phyloP scores from a whole-genome alignment of 176 grass and related monocot genomes.

The Ananas comosus region DNA sequence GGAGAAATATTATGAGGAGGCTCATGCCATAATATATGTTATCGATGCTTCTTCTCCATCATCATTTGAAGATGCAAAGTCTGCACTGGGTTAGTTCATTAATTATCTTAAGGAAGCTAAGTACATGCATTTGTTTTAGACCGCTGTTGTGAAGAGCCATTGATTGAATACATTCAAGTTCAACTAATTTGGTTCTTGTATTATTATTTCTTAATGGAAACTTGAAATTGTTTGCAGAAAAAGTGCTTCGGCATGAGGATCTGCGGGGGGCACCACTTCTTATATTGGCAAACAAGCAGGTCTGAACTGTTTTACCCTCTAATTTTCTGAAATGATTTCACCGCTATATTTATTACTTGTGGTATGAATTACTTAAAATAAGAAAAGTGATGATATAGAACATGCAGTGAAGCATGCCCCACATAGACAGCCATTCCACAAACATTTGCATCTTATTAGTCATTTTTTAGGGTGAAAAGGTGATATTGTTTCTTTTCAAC shows the following conservation, averaged over 20 bases:
- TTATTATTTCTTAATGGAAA: too few relatives aligned
- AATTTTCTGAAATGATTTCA: constrained; percentile 1
- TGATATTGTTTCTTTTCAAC: constrained; percentile 7
- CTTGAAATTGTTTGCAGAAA: constrained; percentile 42
- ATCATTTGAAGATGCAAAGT: constrained; percentile 87
- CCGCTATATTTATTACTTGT: background rate
- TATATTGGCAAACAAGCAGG: constrained; percentile 94
- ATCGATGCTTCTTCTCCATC: constrained; percentile 71
- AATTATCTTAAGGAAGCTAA: constrained; percentile 20
- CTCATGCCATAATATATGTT: constrained; percentile 94
- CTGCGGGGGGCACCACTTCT: constrained; percentile 73
- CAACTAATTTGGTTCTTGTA: background rate
- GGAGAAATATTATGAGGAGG: constrained; percentile 99
- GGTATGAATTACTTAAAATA: background rate
- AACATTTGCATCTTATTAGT: background rate
- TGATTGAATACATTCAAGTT: background rate
- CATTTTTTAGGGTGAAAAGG: background rate
- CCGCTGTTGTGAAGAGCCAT: background rate
- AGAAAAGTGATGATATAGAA: too few relatives aligned
- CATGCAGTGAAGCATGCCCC: too few relatives aligned
- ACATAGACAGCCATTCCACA: background rate
- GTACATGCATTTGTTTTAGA: background rate
- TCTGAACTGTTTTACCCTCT: constrained; percentile 17
- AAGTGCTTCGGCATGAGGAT: constrained; percentile 79
- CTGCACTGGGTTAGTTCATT: constrained; percentile 65